A percentile compares a stretch with the other conserved stretches of the same genome.
Evolutionary conservation across 441 rosid genomes (phyloP).

Genomic region (Erysimum pusillum): DNA sequence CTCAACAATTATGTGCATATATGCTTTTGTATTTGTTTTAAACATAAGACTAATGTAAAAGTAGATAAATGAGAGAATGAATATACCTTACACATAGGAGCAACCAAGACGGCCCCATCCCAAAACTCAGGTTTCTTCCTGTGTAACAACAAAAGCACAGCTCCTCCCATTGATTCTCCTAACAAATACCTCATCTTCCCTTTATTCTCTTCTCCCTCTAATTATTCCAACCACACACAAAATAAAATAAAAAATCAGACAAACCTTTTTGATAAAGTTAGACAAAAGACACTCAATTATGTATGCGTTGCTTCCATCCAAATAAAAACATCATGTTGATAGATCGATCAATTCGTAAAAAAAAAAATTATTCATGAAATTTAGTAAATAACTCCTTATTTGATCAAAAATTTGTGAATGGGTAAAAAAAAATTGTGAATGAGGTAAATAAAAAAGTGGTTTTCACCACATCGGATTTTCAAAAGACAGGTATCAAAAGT

Average conservation of each 20-base stretch:
- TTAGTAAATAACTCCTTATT: not conserved
- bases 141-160: slow-evolving; percentile 68
- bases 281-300: not conserved
- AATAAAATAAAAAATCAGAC: not conserved
- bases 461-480: not conserved
- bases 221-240: slow-evolving; percentile 21
- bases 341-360: not conserved
- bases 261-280: not conserved
- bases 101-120: slow-evolving; percentile 81
- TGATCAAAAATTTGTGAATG: not conserved
- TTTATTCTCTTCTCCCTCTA: slow-evolving; percentile 65
- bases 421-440: not conserved
- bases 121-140: slow-evolving; percentile 71
- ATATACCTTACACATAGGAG: slow-evolving; percentile 88
- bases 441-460: not conserved
- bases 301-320: not conserved
- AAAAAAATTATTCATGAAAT: not conserved
- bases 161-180: slow-evolving; percentile 97
- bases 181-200: slow-evolving; percentile 73
- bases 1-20: no score
- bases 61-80: slow-evolving; percentile 8
- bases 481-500: not conserved
- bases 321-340: not conserved
- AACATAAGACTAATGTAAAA: not conserved
- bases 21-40: no score